Evolutionary conservation across 2,329 filamentous ascomycete genomes (phyloP), one percentile per base, ranked within the genome.

Genomic region (Alternaria longipes): DNA sequence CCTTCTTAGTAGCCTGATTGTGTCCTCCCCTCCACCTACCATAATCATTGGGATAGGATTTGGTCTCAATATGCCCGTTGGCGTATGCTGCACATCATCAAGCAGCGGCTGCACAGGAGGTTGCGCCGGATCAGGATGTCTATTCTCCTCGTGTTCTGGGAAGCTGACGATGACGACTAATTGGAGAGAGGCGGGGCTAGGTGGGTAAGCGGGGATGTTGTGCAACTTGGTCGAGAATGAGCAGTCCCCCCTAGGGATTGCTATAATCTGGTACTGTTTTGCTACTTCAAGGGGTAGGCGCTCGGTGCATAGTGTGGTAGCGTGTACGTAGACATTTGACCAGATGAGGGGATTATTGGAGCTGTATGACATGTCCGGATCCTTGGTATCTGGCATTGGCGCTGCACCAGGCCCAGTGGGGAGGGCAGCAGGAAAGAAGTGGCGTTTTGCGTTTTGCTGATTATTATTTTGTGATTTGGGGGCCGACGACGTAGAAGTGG

Each of bases 11-110:
- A 89, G 79, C 28, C 85, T 84, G 69, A 93, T 90, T 11, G 87
- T 87, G 58, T 85, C 83, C 9, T 89, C 84, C 0, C 89, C 90
- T 0, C 91, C 93, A 0, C 88, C 62, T 2, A 97, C 86, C 86
- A 98, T 91, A 40, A 97, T 85, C 86, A 97, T 88, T 12, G 91
- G 87, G 38, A 98, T 90, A 3, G 89, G 90, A 70, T 93, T 85
- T 42, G 88, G 86, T 11, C 93, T 82, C 54, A 85, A 84, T 53
- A 93, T 82, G 0, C 93, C 93, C 4, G 84, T 85, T 0, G 89
- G 87, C 2, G 91, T 93, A 50, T 83, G 80, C 81, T 97, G 94
- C 52, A 83, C 81, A 65, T 90, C 85, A 53, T 97, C 92, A 4
- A 99, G 83, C 49, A 95, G 79, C 1, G 95, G 95, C 36, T 88